A percentile compares a stretch with the other conserved stretches of the same genome.
Conservation (phyloP, 2,329 filamentous ascomycete genomes). For the Acarospora socialis region DNA sequence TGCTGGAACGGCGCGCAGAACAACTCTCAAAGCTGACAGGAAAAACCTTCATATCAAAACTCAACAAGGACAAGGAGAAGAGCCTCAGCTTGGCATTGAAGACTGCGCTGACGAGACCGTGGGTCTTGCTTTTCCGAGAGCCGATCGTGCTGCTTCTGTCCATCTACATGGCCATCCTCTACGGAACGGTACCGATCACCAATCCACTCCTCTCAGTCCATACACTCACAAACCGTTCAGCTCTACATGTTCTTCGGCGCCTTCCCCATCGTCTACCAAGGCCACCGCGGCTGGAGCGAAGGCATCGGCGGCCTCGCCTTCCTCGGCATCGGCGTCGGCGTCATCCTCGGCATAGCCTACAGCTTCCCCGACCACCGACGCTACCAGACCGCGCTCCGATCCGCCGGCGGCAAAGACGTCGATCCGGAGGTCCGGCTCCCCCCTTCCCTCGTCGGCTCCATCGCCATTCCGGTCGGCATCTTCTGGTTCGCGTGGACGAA, state of each 20-base stretch:
- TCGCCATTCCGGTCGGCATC: conserved; percentile 48
- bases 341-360: conserved; percentile 26
- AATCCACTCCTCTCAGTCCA: too few species aligned
- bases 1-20: conserved; percentile 36
- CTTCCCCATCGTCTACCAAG: conserved; percentile 36
- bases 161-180: conserved; percentile 36
- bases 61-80: conserved; percentile 29
- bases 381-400: conserved; percentile 15
- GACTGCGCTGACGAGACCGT: conserved; percentile 35
- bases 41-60: conserved; percentile 32
- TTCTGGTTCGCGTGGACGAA: conserved; percentile 60
- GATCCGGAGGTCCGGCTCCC: conserved; percentile 50
- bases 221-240: background rate
- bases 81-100: conserved; percentile 27
- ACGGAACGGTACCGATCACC: too few species aligned
- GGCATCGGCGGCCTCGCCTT: conserved; percentile 35
- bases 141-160: conserved; percentile 37
- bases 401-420: conserved; percentile 2
- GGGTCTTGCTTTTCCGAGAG: conserved; percentile 34
- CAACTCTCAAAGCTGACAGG: conserved; percentile 35
- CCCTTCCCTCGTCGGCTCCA: conserved; percentile 45
- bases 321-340: conserved; percentile 32
- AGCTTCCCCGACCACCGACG: conserved; percentile 29
- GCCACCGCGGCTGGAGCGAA: conserved; percentile 31
- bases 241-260: conserved; percentile 40